Percentiles rank a stretch among this genome's conserved stretches.
Conservation (phyloP, 1,284 basidiomycete genomes). For the Cystobasidiaceae sp. region DNA sequence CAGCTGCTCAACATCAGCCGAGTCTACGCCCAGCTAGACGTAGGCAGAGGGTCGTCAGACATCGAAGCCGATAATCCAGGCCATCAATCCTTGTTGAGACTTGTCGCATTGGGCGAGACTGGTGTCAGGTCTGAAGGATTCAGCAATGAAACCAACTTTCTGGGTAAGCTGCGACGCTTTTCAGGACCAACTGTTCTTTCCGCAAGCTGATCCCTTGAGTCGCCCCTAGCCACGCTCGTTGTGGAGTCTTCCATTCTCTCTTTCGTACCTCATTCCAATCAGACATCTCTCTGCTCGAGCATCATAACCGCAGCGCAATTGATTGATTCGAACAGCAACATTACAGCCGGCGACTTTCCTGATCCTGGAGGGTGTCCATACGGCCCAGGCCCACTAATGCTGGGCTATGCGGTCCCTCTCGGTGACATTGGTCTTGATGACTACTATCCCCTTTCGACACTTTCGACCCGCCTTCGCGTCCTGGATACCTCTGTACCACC, state of each 20-base stretch:
- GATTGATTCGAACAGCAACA: conserved; percentile 34
- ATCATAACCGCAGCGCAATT: conserved; percentile 58
- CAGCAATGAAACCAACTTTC: conserved; percentile 36
- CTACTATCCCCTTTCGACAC: conserved; percentile 70
- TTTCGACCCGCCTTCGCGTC: conserved; percentile 75
- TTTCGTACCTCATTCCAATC: conserved; percentile 63
- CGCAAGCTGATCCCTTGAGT: too few species aligned
- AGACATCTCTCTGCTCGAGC: conserved; percentile 66
- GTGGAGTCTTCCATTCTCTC: conserved; percentile 63
- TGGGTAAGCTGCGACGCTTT: conserved; percentile 16
- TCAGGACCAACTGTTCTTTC: neutral
- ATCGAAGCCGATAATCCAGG: neutral
- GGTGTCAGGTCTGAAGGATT: conserved; percentile 34
- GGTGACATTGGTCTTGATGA: conserved; percentile 46
- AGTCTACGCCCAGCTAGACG: conserved; percentile 39
- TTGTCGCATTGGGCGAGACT: conserved; percentile 36
- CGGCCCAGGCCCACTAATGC: conserved; percentile 53
- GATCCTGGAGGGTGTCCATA: conserved; percentile 38
- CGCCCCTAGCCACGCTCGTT: conserved; percentile 37
- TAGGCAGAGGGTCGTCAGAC: conserved; percentile 30
- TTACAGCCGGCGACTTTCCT: conserved; percentile 25
- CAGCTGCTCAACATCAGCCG: conserved; percentile 34
- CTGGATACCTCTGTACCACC: conserved; percentile 66
- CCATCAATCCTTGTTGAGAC: conserved; percentile 32
- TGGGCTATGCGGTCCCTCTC: conserved; percentile 71